Conservation (phyloP, 1,284 basidiomycete species). For the Ustilago curta region DNA sequence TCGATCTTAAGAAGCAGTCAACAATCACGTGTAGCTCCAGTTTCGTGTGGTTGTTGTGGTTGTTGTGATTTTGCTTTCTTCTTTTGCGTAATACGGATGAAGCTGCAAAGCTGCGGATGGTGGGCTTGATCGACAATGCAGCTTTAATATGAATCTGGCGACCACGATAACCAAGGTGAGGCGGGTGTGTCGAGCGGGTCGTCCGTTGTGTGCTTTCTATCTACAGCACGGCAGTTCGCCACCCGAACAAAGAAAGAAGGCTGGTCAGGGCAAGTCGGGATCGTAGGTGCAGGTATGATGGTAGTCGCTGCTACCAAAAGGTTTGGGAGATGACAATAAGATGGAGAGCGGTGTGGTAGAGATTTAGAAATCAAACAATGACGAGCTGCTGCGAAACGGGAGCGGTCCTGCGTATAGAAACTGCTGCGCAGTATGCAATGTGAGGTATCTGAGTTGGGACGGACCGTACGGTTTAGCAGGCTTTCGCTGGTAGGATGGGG, state of each 20-base stretch:
- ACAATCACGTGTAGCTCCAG: neutral
- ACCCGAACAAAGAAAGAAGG: neutral
- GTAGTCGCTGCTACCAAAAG: neutral
- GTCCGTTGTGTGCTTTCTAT: neutral
- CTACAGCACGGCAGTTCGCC: neutral
- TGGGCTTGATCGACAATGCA: conserved; percentile 5
- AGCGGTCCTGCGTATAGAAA: neutral
- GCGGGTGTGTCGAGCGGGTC: neutral
- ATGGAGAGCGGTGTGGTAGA: neutral
- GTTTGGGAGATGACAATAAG: neutral
- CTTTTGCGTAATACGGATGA: no score
- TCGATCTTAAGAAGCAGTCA: neutral
- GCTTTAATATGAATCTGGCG: neutral
- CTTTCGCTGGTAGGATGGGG: neutral
- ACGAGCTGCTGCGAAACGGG: neutral
- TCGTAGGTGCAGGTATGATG: neutral
- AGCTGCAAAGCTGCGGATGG: neutral
- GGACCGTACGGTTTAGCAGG: neutral
- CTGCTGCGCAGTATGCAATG: neutral
- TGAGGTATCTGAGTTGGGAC: neutral
- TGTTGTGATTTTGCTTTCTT: neutral
- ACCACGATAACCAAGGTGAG: neutral
- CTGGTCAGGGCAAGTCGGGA: no score
- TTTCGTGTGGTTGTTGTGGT: neutral
- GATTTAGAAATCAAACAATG: neutral